These are phyloP conservation scores for Dovyalis caffra DNA, from an alignment of 345 rosid species.

Conservation along the genomic window DNA sequence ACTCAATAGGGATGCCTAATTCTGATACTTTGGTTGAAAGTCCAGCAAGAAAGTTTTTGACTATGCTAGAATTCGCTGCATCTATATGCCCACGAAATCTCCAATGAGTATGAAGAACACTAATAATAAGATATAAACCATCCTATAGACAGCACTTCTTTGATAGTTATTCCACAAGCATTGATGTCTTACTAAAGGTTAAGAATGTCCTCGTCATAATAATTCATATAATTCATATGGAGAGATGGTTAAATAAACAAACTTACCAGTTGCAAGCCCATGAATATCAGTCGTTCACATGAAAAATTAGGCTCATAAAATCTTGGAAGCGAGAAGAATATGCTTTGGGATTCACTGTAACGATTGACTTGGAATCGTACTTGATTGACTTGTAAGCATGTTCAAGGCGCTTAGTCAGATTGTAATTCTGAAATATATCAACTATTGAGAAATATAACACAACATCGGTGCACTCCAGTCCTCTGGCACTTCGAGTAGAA, in stretches of 20 bases:
- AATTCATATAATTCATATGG: too few species aligned
- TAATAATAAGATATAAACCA: too few species aligned
- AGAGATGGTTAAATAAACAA: background rate
- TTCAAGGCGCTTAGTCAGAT: slow-evolving; percentile 47
- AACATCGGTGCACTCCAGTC: slow-evolving; percentile 34
- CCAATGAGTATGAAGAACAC: background rate
- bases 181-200: too few species aligned
- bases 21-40: too few species aligned
- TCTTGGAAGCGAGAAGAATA: slow-evolving; percentile 55
- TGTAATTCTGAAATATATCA: slow-evolving; percentile 48
- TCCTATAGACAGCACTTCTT: too few species aligned
- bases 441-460: slow-evolving; percentile 42
- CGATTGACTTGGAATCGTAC: slow-evolving; percentile 44
- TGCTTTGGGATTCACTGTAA: slow-evolving; percentile 51
- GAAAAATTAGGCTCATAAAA: slow-evolving; percentile 43
- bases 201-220: too few species aligned
- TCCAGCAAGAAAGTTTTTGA: background rate
- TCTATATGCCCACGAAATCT: too few species aligned
- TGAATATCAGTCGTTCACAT: slow-evolving; percentile 23
- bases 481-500: background rate
- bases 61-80: background rate
- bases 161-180: too few species aligned
- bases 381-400: slow-evolving; percentile 55
- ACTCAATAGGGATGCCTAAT: background rate
- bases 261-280: slow-evolving; percentile 8